Evolutionary conservation across 177 flowering plant genomes (phyloP).

Genomic region (Vitis hybrid): DNA sequence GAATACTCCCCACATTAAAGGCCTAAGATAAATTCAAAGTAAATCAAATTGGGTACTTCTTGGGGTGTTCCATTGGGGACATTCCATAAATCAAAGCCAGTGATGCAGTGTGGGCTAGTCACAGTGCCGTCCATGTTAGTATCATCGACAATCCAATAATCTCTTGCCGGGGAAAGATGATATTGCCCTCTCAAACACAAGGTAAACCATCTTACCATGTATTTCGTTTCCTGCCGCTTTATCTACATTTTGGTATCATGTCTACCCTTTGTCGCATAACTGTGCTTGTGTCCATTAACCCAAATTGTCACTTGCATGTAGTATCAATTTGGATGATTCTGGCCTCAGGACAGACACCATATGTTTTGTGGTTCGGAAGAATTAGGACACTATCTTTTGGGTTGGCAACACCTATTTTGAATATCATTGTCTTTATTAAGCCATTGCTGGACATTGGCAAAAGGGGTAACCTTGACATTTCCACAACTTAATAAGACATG

Average conservation of each 20-base stretch:
- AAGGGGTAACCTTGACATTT: too few species aligned
- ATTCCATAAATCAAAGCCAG: too few species aligned
- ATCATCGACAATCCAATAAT: conserved; percentile 17
- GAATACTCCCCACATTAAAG: too few species aligned
- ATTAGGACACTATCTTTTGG: not conserved
- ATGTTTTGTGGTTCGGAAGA: conserved; percentile 15
- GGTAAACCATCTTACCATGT: not conserved
- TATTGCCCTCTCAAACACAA: not conserved
- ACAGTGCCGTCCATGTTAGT: not conserved
- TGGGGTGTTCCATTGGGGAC: too few species aligned
- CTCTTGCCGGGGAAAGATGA: not conserved
- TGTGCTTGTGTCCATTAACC: not conserved
- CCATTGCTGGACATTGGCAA: too few species aligned
- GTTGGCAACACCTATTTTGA: too few species aligned
- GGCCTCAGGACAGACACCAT: conserved; percentile 13
- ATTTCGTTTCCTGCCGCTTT: not conserved
- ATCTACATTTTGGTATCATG: conserved; percentile 9
- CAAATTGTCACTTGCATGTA: conserved; percentile 5
- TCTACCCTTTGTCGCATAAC: conserved; percentile 12
- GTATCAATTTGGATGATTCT: conserved; percentile 17
- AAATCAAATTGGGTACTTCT: not conserved
- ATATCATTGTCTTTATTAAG: too few species aligned
- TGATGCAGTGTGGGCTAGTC: too few species aligned
- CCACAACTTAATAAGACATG: too few species aligned
- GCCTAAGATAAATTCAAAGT: not conserved